A percentile compares a stretch with the other conserved stretches of the same genome.
Conservation (phyloP, 2,329 filamentous ascomycete genomes). For the Diaporthe vexans region DNA sequence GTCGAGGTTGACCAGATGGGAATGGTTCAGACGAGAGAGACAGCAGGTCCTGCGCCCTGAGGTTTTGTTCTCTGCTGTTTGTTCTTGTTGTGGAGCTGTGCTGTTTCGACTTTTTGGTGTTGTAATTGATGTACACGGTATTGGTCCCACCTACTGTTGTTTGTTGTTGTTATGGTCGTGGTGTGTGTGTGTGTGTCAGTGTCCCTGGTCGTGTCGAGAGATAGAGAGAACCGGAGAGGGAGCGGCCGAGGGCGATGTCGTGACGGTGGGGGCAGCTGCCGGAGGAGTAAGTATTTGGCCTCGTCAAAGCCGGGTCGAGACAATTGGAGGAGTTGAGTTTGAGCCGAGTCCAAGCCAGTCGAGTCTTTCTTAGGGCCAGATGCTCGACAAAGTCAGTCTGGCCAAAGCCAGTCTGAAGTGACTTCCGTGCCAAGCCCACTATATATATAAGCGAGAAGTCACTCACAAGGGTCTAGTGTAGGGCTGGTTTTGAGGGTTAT, state of each 20-base stretch:
- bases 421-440: too few species aligned
- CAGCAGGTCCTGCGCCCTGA: neutral
- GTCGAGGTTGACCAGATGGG: neutral
- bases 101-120: neutral
- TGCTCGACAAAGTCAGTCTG: too few species aligned
- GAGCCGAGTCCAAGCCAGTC: constrained; percentile 19
- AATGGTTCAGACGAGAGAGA: neutral
- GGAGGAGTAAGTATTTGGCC: neutral
- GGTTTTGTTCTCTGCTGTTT: neutral
- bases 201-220: constrained; percentile 14
- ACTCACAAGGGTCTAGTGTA: too few species aligned
- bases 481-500: too few species aligned
- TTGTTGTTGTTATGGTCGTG: constrained; percentile 12
- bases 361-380: neutral
- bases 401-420: too few species aligned
- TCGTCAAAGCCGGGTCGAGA: constrained; percentile 10
- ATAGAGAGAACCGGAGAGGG: neutral
- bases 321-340: constrained; percentile 7
- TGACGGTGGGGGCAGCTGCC: constrained; percentile 14
- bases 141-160: constrained; percentile 20
- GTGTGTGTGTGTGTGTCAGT: neutral
- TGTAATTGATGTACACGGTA: constrained; percentile 20
- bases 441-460: too few species aligned
- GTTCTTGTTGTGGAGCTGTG: neutral
- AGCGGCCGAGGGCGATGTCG: constrained; percentile 3